Evolutionary conservation across 768 basidiomycete species (phyloP).

Genomic region (Leucosporidium scottii): DNA sequence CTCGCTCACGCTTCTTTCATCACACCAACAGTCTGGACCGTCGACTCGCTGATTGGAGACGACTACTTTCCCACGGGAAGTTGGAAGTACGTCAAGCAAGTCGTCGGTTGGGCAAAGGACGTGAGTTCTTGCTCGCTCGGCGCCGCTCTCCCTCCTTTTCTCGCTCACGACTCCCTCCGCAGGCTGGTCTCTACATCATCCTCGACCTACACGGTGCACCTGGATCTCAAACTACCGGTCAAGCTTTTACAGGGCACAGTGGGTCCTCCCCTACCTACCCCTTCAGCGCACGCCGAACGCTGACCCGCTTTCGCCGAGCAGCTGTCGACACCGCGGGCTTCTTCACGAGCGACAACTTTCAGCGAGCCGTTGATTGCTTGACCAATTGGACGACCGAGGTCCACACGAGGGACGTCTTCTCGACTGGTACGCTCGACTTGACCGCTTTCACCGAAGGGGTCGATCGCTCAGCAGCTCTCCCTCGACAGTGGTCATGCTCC

Average conservation of each 20-base stretch:
- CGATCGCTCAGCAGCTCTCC: too few species aligned
- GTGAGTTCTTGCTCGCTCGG: not conserved
- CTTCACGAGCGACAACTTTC: slow-evolving; percentile 4
- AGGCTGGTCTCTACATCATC: slow-evolving; percentile 14
- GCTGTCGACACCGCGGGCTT: not conserved
- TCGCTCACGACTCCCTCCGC: not conserved
- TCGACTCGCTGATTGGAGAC: slow-evolving; percentile 8
- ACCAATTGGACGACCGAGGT: slow-evolving; percentile 13
- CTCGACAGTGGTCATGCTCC: slow-evolving; percentile 1
- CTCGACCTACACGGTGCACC: slow-evolving; percentile 18
- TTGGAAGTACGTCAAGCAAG: slow-evolving; percentile 11
- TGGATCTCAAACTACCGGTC: not conserved
- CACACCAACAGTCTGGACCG: slow-evolving; percentile 11
- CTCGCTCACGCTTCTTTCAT: too few species aligned
- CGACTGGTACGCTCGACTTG: not conserved
- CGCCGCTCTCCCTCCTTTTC: too few species aligned
- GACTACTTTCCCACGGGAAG: slow-evolving; percentile 8
- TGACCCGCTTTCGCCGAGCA: not conserved
- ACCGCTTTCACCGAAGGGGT: too few species aligned
- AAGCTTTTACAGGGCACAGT: slow-evolving; percentile 9
- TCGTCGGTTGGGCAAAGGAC: slow-evolving; percentile 8
- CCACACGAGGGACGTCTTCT: slow-evolving; percentile 2
- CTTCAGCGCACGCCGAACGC: too few species aligned
- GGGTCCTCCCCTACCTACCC: too few species aligned
- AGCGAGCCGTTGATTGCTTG: slow-evolving; percentile 7